Conservation (phyloP, 768 basidiomycete genomes). For the Cystobasidium tubakii region DNA sequence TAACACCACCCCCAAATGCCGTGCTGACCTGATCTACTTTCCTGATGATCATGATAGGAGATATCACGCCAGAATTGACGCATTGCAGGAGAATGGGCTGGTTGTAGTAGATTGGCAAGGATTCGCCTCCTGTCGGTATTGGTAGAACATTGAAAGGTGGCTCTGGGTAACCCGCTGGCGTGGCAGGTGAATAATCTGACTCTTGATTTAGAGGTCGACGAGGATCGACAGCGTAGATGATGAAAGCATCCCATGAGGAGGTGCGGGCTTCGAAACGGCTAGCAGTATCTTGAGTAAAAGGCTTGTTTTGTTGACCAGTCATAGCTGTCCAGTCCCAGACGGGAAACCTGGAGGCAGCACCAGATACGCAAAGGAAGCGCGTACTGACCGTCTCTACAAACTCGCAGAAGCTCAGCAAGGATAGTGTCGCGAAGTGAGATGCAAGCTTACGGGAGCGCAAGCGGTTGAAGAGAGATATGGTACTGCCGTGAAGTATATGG, state of each 20-base stretch:
- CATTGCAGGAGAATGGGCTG: slow-evolving; percentile 93
- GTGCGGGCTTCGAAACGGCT: slow-evolving; percentile 61
- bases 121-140: slow-evolving; percentile 61
- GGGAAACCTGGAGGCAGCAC: slow-evolving; percentile 82
- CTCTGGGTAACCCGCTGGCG: slow-evolving; percentile 77
- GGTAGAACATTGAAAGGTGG: slow-evolving; percentile 85
- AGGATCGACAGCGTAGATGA: slow-evolving; percentile 96
- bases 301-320: slow-evolving; percentile 68
- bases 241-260: slow-evolving; percentile 87
- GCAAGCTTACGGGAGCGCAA: slow-evolving; percentile 60
- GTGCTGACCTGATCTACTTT: slow-evolving; percentile 86
- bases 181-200: slow-evolving; percentile 69
- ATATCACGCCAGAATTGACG: slow-evolving; percentile 84
- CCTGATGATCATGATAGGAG: slow-evolving; percentile 85
- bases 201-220: slow-evolving; percentile 66
- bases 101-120: slow-evolving; percentile 85
- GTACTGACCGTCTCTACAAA: slow-evolving; percentile 72
- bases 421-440: not conserved
- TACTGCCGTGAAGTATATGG: slow-evolving; percentile 65
- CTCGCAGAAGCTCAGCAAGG: too few relatives aligned
- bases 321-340: slow-evolving; percentile 85
- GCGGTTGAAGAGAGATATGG: slow-evolving; percentile 92
- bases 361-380: slow-evolving; percentile 91
- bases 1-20: slow-evolving; percentile 87
- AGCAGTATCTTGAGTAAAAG: slow-evolving; percentile 60